These are phyloP conservation scores for Phyllostachys edulis DNA, from an alignment of 176 grass and related monocot species.

Conservation along the genomic window DNA sequence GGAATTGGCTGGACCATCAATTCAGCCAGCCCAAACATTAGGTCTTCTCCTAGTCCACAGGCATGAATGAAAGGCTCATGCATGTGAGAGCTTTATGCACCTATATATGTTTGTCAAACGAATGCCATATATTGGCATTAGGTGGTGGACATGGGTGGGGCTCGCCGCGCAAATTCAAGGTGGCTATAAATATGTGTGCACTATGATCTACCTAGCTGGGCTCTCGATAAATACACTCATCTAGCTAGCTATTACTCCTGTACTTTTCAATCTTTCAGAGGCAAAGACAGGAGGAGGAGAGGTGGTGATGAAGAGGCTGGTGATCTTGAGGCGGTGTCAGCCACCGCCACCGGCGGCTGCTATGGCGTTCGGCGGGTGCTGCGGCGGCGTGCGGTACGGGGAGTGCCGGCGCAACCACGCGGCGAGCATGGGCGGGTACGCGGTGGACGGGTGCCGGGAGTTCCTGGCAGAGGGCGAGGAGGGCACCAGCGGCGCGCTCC, in stretches of 20 bases:
- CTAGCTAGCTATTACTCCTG: conserved; percentile 23
- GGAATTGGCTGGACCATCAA: conserved; percentile 60
- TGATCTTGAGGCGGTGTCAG: conserved; percentile 45
- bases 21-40: conserved; percentile 37
- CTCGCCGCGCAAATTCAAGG: conserved; percentile 16
- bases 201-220: conserved; percentile 23
- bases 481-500: conserved; percentile 55
- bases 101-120: conserved; percentile 37
- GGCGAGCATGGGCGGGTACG: conserved; percentile 64
- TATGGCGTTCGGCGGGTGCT: neutral
- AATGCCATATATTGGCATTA: conserved; percentile 7
- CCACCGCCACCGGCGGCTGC: conserved; percentile 2
- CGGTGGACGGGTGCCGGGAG: conserved; percentile 72
- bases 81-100: conserved; percentile 52
- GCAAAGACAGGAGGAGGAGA: neutral
- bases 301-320: conserved; percentile 35
- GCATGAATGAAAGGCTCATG: conserved; percentile 40
- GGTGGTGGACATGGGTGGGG: conserved; percentile 22
- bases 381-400: conserved; percentile 36
- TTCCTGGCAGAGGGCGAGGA: conserved; percentile 67
- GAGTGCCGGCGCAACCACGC: conserved; percentile 76
- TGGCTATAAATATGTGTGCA: conserved; percentile 39
- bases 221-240: neutral
- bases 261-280: neutral
- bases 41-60: conserved; percentile 36